phyloP scores from a whole-genome alignment of 495 filamentous ascomycete species.

The Wilcoxina mikolae region DNA sequence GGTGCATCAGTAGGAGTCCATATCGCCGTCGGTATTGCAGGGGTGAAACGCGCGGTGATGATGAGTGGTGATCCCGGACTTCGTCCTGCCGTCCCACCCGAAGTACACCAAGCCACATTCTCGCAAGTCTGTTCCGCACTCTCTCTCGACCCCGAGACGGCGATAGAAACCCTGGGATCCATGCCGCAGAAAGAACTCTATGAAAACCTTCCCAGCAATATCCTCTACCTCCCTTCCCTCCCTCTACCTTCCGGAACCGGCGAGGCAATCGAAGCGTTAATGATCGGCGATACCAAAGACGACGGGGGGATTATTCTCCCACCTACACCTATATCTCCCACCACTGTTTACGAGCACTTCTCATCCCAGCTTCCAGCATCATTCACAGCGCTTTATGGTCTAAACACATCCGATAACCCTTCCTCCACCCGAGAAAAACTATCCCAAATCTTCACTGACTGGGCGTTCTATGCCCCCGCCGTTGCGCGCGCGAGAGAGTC shows the following conservation, averaged over 20 bases:
- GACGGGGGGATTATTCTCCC: conserved; percentile 1
- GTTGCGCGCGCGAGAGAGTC: not conserved
- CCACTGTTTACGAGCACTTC: not conserved
- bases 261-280: not conserved
- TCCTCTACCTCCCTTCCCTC: not conserved
- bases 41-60: conserved; percentile 4
- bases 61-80: conserved; percentile 9
- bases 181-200: not conserved
- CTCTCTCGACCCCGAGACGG: not conserved
- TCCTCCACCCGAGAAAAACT: not conserved
- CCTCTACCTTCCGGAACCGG: not conserved
- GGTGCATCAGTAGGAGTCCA: conserved; percentile 21
- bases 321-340: not conserved
- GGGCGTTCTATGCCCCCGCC: not conserved
- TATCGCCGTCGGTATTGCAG: not conserved
- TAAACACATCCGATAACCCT: not conserved
- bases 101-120: conserved; percentile 13
- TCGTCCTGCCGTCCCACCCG: not conserved
- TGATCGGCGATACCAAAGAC: not conserved
- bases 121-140: conserved; percentile 12
- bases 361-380: not conserved
- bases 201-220: not conserved
- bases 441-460: not conserved
- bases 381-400: not conserved
- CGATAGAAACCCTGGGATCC: not conserved